Percentiles rank a stretch among this genome's conserved stretches.
Conservation (phyloP, 805 yeast genomes). For the Ogataea chonburiensis region DNA sequence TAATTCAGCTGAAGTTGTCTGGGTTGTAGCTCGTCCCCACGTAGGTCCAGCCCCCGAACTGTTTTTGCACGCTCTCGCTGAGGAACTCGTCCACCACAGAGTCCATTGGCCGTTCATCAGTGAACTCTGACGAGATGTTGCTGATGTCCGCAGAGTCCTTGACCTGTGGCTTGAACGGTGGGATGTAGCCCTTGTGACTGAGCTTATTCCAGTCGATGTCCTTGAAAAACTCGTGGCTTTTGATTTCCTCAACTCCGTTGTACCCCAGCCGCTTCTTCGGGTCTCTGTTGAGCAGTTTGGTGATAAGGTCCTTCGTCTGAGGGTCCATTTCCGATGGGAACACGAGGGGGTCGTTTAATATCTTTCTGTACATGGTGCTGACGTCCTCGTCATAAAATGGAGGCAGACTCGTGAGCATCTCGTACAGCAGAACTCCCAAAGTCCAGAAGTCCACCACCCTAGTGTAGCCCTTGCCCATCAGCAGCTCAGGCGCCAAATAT, state of each 20-base stretch:
- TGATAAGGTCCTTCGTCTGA: slow-evolving; percentile 79
- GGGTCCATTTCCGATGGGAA: slow-evolving; percentile 87
- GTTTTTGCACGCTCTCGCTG: slow-evolving; percentile 93
- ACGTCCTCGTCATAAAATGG: slow-evolving; percentile 96
- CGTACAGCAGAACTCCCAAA: slow-evolving; percentile 86
- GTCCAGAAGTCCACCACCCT: slow-evolving; percentile 99
- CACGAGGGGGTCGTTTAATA: slow-evolving; percentile 80
- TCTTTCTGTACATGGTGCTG: slow-evolving; percentile 90
- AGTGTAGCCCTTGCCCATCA: slow-evolving; percentile 91
- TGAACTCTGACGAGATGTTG: slow-evolving; percentile 89
- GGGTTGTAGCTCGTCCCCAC: slow-evolving; percentile 50
- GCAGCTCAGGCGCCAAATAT: slow-evolving; percentile 91
- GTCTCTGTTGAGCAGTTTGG: slow-evolving; percentile 77
- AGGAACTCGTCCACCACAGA: slow-evolving; percentile 91
- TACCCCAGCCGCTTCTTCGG: slow-evolving; percentile 76
- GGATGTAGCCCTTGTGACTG: slow-evolving; percentile 81
- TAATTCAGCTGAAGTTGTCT: slow-evolving; percentile 11
- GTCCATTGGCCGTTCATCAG: slow-evolving; percentile 90
- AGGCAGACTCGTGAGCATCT: slow-evolving; percentile 95
- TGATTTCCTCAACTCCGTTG: slow-evolving; percentile 82
- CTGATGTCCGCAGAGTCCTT: slow-evolving; percentile 84
- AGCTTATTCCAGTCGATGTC: slow-evolving; percentile 89
- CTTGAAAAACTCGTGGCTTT: slow-evolving; percentile 78
- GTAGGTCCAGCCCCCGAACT: slow-evolving; percentile 99
- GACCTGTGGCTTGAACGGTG: slow-evolving; percentile 94